Base-by-base conservation (phyloP, 352 stramenopile species). In the Phytophthora sp. region DNA sequence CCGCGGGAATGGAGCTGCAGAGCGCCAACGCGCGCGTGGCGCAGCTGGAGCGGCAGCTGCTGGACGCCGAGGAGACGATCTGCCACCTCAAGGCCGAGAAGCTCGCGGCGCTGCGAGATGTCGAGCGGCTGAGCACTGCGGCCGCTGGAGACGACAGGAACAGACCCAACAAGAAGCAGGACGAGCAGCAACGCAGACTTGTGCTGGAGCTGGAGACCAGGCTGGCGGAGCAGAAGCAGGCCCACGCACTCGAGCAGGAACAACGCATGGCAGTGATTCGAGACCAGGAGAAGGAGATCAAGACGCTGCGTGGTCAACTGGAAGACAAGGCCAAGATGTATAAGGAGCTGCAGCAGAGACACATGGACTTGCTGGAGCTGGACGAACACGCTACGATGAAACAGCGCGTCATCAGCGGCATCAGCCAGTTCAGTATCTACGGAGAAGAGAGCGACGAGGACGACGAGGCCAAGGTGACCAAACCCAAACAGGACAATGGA, bases 51-150 rank as follows among this genome's bases (percentile, higher is more conserved):
- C 43, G 58, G 20, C 75, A 84, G 54, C 67, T 91, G 18, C 62
- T 94, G 49, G 72, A 87, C 45, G 77, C 79, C 6, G 84, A 94
- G 42, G 82, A 94, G 56, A 79, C 76, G 4, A 91, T 92, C 35
- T 86, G 79, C 59, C 84, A 94, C 66, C 67, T 94, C 9, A 79
- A 85, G 49, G 81, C 82, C 1, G 84, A 94, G 76, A 91, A 89
- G 26, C 58, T 83, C 9, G 73, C 79, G 11, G 76, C 84, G 6
- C 58, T 78, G 56, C 69, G 82, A 15, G 58, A 84, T 18, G 71
- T 87, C 12, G 82, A 94, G 69, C 73, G 66, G n/a, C 67, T 92
- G 17, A 73, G 67, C 20, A 20, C 49, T 18, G 15, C 46, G 53
- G 52, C 31, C 23, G 7, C 31, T 1, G 38, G 46, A 11, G 20